A percentile compares a stretch with the other conserved stretches of the same genome.
Conservation (phyloP, 306 rosid genomes). For the Citrullus colocynthis region DNA sequence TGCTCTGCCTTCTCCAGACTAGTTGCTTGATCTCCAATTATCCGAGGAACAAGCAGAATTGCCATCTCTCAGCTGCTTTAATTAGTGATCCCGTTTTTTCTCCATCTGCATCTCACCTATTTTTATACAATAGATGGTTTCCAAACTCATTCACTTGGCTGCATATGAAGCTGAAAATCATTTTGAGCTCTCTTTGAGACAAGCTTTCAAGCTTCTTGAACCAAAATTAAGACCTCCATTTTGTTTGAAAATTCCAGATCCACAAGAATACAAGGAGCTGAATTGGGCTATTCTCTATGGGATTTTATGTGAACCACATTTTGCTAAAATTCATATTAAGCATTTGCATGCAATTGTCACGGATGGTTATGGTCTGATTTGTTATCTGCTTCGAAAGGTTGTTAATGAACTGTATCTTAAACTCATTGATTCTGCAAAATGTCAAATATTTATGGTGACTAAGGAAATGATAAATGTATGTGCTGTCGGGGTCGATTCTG, state of each 20-base stretch:
- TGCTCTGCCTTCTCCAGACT: neutral
- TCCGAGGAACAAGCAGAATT: neutral
- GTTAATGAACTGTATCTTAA: conserved; percentile 39
- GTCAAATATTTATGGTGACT: conserved; percentile 45
- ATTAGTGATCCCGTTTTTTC: neutral
- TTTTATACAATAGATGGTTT: conserved; percentile 14
- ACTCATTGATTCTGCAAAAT: conserved; percentile 31
- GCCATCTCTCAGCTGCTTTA: neutral
- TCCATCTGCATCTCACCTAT: neutral
- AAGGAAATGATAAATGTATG: conserved; percentile 36
- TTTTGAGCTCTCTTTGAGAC: conserved; percentile 30
- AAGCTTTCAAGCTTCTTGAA: conserved; percentile 38
- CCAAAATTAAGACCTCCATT: conserved; percentile 58
- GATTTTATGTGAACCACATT: conserved; percentile 41
- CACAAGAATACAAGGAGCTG: conserved; percentile 38
- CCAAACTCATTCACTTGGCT: conserved; percentile 16
- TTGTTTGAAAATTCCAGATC: conserved; percentile 33
- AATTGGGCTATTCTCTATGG: conserved; percentile 54
- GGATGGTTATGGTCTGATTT: conserved; percentile 46
- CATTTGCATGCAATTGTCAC: conserved; percentile 62
- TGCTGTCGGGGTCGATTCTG: conserved; percentile 36
- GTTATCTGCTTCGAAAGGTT: conserved; percentile 26
- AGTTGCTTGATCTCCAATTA: neutral
- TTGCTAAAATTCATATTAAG: conserved; percentile 53
- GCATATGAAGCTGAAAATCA: conserved; percentile 44